phyloP scores from a whole-genome alignment of 169 alveolate species.

The Plasmodium chabaudi region DNA sequence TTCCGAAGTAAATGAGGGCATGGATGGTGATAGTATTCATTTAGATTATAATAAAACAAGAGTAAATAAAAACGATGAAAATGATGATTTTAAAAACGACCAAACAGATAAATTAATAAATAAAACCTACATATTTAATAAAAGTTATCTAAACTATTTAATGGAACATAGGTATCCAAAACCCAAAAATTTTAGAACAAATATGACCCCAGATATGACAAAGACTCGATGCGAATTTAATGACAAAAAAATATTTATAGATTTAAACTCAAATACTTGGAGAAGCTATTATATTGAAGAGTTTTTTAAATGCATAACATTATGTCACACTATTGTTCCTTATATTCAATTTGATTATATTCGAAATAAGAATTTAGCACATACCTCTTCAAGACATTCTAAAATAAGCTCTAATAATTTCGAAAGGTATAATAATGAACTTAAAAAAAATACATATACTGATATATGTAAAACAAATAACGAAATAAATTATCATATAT shows the following conservation, averaged over 20 bases:
- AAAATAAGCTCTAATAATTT: constrained; percentile 39
- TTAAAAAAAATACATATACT: constrained; percentile 6
- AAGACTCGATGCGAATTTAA: constrained; percentile 61
- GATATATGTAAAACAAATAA: constrained; percentile 15
- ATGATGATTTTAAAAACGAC: not conserved
- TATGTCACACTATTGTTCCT: constrained; percentile 66
- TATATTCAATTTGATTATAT: constrained; percentile 63
- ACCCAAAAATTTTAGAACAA: constrained; percentile 54
- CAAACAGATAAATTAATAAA: not conserved
- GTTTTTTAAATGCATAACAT: constrained; percentile 72
- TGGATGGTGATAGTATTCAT: not conserved
- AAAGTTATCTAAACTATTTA: constrained; percentile 38
- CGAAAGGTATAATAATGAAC: constrained; percentile 7
- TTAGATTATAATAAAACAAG: constrained; percentile 6
- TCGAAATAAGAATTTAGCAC: constrained; percentile 44
- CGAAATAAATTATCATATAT: constrained; percentile 19
- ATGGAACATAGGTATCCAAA: constrained; percentile 52
- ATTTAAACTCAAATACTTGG: constrained; percentile 66
- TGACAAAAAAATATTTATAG: constrained; percentile 65
- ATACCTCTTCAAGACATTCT: constrained; percentile 47
- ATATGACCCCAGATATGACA: constrained; percentile 27
- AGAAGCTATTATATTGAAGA: constrained; percentile 76
- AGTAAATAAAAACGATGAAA: not conserved
- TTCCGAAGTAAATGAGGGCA: not conserved
- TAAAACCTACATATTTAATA: constrained; percentile 17